Base-by-base conservation (phyloP, 2,329 filamentous ascomycete genomes). In the Claviceps pazoutovae region DNA sequence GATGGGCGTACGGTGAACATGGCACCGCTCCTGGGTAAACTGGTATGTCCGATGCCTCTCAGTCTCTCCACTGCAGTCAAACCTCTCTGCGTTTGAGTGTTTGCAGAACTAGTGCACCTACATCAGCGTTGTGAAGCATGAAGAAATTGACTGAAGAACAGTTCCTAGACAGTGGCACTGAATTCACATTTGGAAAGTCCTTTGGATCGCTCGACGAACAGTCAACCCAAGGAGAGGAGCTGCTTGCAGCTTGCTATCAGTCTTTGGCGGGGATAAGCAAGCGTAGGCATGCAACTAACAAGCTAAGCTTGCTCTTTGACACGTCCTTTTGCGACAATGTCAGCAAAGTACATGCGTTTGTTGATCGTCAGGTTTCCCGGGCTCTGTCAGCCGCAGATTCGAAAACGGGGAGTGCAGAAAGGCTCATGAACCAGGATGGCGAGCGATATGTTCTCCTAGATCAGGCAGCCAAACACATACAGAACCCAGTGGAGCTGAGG, bases 111-210 rank as follows among this genome's bases (percentile, higher is more conserved):
- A 42, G 3, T 42, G 21, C 19, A 13, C 9, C 30, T 19, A 17
- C n/a, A 42, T 19, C n/a, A 19, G 16, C 19, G 4, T n/a, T 42
- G 9, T 19, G 14, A 16, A 37, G 34, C 14, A 26, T 30, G 8
- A 36, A n/a, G 17, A 34, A 34, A 19, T 37, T 53, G 37, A 53
- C 42, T 13, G 4, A 21, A 11, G 9, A 23, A 13, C 16, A 53
- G 51, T 53, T 53, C 19, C 48, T 53, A 9, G 51, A 53, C 26
- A 53, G 48, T 38, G 51, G 48, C 13, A 53, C 51, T 14, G 51
- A 53, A 39, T 53, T 53, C 30, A 30, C 45, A 23, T 53, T 53
- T 50, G 51, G 51, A 16, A 39, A 53, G 19, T 48, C 48, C 14
- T 48, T 48, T 36, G 48, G 37, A 19, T 46, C 48, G 9, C 38